Evolutionary conservation across 345 rosid genomes (phyloP), one percentile per base, ranked within the genome.

Genomic region (Noccaea bulbosa): DNA sequence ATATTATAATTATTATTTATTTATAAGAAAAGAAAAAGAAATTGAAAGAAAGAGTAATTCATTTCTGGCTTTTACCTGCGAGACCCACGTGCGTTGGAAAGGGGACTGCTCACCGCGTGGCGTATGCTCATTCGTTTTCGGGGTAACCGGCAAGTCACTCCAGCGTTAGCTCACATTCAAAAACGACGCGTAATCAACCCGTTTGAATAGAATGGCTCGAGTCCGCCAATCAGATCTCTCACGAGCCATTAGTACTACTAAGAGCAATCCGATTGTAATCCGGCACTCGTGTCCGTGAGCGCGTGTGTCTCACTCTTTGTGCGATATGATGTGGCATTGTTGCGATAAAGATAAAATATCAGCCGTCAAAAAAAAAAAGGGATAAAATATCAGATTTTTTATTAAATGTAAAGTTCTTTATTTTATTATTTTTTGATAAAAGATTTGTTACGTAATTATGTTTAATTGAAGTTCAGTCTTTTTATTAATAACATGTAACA

Each of bases 31-130:
- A 7, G 2, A 40, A 5, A 61, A 1, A 2, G 9, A 27, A 17
- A 20, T 20, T 20, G 22, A 20, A 20, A 7, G 38, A 51, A 35
- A 30, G 48, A 67, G 57, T 45, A 54, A 68, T 73, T 73, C 60
- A 32, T 62, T 62, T 69, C 60, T 62, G 75, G 59, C 58, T 38
- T 75, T 65, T 76, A 64, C 76, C 43, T 70, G 47, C 54, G 67
- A 76, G 67, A 70, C 58, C 80, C 80, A 76, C 80, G 80, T 70
- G 80, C 75, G 56, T 43, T 39, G 43, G 62, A 65, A 49, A 65
- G 64, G n/a, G 14, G 10, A 43, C 48, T 14, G 35, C n/a, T 52
- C 35, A 67, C 34, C 63, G 71, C 76, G 80, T 71, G 80, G 76
- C 76, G 2, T 9, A 2, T 32, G 60, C 0, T 45, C 10, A 77